A percentile compares a stretch with the other conserved stretches of the same genome.
Conservation (phyloP, 768 basidiomycete genomes). For the Dioszegia aurantiaca region DNA sequence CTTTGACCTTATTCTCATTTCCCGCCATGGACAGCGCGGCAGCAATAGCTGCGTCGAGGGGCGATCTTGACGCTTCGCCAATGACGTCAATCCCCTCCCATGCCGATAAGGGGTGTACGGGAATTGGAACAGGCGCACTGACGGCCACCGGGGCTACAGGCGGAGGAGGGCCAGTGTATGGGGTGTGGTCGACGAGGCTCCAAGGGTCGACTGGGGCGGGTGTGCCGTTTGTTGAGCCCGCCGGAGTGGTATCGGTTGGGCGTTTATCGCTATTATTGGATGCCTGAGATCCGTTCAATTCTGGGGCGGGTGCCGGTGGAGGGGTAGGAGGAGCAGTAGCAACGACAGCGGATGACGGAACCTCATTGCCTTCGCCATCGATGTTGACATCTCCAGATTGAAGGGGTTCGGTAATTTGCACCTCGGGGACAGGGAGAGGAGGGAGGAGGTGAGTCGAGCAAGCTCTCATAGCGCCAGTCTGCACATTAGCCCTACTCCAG, state of each 20-base stretch:
- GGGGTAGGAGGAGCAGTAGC: too few relatives aligned
- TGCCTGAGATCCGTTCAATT: conserved; percentile 9
- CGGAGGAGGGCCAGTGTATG: background rate
- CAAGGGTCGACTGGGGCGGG: conserved; percentile 7
- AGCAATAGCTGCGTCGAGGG: conserved; percentile 42
- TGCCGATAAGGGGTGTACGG: background rate
- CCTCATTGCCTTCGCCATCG: background rate
- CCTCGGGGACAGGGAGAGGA: conserved; percentile 16
- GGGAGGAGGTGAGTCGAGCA: conserved; percentile 28
- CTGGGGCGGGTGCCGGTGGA: conserved; percentile 2
- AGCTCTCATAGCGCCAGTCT: conserved; percentile 40
- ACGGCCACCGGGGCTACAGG: background rate
- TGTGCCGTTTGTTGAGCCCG: background rate
- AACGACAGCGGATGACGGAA: too few relatives aligned
- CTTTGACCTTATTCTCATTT: conserved; percentile 41
- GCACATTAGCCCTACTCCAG: background rate
- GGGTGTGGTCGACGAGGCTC: background rate
- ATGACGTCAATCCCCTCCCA: conserved; percentile 22
- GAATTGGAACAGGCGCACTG: background rate
- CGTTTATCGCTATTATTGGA: conserved; percentile 9
- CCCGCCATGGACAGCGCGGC: conserved; percentile 34
- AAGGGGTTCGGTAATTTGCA: background rate
- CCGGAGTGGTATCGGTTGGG: conserved; percentile 1
- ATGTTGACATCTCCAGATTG: background rate
- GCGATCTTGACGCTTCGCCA: conserved; percentile 34